Evolutionary conservation across 805 yeast species (phyloP).

Genomic region (Wickerhamomyces mucosus): DNA sequence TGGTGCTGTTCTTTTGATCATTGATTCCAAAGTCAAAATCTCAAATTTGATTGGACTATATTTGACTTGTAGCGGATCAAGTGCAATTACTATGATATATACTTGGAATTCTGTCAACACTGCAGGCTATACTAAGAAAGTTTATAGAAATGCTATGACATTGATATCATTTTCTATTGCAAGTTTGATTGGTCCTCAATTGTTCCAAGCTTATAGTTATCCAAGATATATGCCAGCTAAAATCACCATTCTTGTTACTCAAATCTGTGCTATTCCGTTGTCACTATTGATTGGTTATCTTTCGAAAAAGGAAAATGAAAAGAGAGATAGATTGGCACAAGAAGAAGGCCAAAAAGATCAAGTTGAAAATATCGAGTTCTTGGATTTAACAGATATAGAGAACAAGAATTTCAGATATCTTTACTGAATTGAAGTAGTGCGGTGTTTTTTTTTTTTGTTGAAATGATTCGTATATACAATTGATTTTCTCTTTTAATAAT

Average conservation of each 20-base stretch:
- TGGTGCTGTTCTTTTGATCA: constrained; percentile 35
- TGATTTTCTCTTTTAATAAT: no score
- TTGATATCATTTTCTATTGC: constrained; percentile 47
- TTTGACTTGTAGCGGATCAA: constrained; percentile 40
- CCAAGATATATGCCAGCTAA: constrained; percentile 52
- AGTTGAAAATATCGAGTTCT: constrained; percentile 3
- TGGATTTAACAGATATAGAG: constrained; percentile 7
- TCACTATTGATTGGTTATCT: constrained; percentile 31
- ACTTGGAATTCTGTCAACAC: constrained; percentile 51
- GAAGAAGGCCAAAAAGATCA: no score
- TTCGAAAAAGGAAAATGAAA: constrained; percentile 36
- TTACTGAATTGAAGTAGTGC: no score
- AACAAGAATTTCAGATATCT: constrained; percentile 7
- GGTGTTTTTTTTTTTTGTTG: no score
- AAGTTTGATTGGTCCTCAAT: constrained; percentile 52
- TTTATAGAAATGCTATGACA: constrained; percentile 39
- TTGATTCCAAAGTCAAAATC: constrained; percentile 25
- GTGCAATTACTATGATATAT: constrained; percentile 45
- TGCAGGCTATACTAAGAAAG: constrained; percentile 49
- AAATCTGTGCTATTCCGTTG: constrained; percentile 33
- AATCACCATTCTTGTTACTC: constrained; percentile 42
- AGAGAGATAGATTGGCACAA: no score
- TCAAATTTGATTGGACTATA: constrained; percentile 40
- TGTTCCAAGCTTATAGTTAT: constrained; percentile 37
- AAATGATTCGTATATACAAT: no score